These are phyloP conservation scores for Colletotrichum orbiculare DNA, from an alignment of 2,329 filamentous ascomycete genomes.

Conservation along the genomic window DNA sequence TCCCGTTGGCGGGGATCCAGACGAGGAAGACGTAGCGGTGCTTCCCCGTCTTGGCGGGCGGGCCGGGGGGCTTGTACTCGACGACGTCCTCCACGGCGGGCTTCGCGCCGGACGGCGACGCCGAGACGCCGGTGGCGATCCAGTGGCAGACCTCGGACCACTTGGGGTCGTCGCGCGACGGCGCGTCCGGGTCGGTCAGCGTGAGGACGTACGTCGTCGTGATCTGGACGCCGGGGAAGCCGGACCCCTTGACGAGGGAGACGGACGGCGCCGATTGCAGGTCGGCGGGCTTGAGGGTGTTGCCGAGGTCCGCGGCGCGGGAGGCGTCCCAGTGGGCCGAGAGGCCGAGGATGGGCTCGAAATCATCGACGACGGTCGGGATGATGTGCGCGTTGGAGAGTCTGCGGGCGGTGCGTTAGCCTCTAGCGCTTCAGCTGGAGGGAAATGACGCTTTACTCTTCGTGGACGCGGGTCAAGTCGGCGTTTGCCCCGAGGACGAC, in stretches of 20 bases:
- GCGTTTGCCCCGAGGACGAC: conserved; percentile 23
- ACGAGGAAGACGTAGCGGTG: conserved; percentile 57
- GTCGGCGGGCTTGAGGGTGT: conserved; percentile 29
- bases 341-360: conserved; percentile 36
- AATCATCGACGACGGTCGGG: conserved; percentile 36
- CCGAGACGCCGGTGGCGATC: conserved; percentile 48
- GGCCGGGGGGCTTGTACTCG: conserved; percentile 54
- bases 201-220: conserved; percentile 45
- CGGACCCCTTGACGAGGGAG: conserved; percentile 24
- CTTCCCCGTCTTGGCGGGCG: conserved; percentile 54
- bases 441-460: conserved; percentile 23
- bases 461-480: conserved; percentile 36
- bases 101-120: conserved; percentile 36
- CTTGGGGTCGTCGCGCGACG: conserved; percentile 53
- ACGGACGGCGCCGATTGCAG: conserved; percentile 32
- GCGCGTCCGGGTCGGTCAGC: conserved; percentile 57
- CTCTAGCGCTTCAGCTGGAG: background rate
- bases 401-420: conserved; percentile 21
- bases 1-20: conserved; percentile 52
- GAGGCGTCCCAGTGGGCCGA: conserved; percentile 30
- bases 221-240: conserved; percentile 34
- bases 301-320: conserved; percentile 34
- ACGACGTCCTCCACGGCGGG: conserved; percentile 48
- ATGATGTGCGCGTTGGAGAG: conserved; percentile 35
- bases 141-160: conserved; percentile 60